Percentiles rank a stretch among this genome's conserved stretches.
These are phyloP conservation scores for Ganoderma leucocontextum DNA, from an alignment of 1,284 basidiomycete genomes.

Conservation along the genomic window DNA sequence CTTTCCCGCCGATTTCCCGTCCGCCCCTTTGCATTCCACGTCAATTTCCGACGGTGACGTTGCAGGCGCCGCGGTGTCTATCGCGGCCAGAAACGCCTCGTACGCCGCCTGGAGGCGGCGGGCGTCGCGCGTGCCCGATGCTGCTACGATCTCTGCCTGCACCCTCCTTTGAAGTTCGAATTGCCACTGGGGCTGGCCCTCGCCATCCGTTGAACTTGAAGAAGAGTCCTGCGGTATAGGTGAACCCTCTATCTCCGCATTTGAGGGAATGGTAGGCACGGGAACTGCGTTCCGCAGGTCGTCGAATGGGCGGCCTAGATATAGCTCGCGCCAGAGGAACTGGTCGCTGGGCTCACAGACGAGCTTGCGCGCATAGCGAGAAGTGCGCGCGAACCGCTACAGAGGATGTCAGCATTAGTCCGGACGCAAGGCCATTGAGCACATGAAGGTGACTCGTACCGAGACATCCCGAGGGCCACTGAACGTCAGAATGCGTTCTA, in stretches of 20 bases:
- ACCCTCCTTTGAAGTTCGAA: constrained; percentile 43
- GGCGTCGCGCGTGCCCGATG: constrained; percentile 28
- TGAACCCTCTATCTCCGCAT: background rate
- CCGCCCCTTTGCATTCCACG: constrained; percentile 15
- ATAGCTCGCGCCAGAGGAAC: constrained; percentile 71
- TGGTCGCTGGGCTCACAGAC: constrained; percentile 60
- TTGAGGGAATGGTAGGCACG: background rate
- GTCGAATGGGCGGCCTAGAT: constrained; percentile 64
- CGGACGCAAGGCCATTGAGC: background rate
- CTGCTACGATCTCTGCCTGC: constrained; percentile 38
- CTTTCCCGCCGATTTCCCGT: background rate
- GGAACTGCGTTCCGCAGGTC: constrained; percentile 53
- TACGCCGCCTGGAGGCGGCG: constrained; percentile 49
- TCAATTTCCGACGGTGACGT: constrained; percentile 3
- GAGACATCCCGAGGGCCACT: constrained; percentile 63
- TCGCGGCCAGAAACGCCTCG: constrained; percentile 51
- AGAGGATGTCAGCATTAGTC: background rate
- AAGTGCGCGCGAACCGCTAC: constrained; percentile 60
- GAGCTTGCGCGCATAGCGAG: constrained; percentile 52
- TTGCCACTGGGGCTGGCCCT: constrained; percentile 35
- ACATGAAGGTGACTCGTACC: constrained; percentile 27
- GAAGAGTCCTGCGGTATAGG: background rate
- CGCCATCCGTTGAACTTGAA: background rate
- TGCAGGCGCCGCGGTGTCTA: constrained; percentile 48
- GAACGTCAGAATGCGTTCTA: constrained; percentile 61